phyloP scores from a whole-genome alignment of 2,329 filamentous ascomycete species.

The Colletotrichum cereale region DNA sequence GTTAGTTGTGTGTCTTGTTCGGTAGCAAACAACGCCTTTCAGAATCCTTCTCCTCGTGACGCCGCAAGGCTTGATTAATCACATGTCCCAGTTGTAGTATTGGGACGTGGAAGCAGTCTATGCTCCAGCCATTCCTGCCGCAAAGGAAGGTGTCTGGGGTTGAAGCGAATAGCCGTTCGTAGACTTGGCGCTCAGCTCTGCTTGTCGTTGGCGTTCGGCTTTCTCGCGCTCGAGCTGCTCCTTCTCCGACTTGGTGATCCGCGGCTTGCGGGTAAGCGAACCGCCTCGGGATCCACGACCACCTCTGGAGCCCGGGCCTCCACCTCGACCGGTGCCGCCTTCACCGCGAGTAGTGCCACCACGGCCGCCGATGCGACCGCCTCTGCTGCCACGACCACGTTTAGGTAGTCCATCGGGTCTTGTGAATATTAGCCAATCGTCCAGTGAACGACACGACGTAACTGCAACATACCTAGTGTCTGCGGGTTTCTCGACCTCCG shows the following conservation, averaged over 20 bases:
- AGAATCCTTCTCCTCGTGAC: background rate
- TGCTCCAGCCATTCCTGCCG: slow-evolving; percentile 41
- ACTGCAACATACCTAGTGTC: slow-evolving; percentile 58
- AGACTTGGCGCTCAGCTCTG: slow-evolving; percentile 54
- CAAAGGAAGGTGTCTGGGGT: slow-evolving; percentile 44
- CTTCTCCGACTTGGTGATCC: slow-evolving; percentile 88
- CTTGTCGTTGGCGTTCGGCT: slow-evolving; percentile 73
- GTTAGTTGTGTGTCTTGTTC: background rate
- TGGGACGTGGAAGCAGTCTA: background rate
- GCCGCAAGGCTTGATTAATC: background rate
- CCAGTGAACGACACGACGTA: slow-evolving; percentile 29
- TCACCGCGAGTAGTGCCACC: slow-evolving; percentile 72
- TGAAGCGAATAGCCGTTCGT: slow-evolving; percentile 54
- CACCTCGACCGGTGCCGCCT: slow-evolving; percentile 58
- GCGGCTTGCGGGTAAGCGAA: slow-evolving; percentile 80
- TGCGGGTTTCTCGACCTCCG: slow-evolving; percentile 82
- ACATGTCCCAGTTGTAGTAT: background rate
- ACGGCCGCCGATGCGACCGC: slow-evolving; percentile 67
- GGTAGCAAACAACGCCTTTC: background rate
- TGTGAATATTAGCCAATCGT: slow-evolving; percentile 49
- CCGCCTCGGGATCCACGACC: slow-evolving; percentile 82
- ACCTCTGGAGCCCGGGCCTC: slow-evolving; percentile 76
- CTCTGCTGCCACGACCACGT: slow-evolving; percentile 64
- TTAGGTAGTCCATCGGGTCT: slow-evolving; percentile 80
- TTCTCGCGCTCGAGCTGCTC: slow-evolving; percentile 86